Conservation (phyloP, 352 stramenopile species). For the Phytophthora sansomeana region DNA sequence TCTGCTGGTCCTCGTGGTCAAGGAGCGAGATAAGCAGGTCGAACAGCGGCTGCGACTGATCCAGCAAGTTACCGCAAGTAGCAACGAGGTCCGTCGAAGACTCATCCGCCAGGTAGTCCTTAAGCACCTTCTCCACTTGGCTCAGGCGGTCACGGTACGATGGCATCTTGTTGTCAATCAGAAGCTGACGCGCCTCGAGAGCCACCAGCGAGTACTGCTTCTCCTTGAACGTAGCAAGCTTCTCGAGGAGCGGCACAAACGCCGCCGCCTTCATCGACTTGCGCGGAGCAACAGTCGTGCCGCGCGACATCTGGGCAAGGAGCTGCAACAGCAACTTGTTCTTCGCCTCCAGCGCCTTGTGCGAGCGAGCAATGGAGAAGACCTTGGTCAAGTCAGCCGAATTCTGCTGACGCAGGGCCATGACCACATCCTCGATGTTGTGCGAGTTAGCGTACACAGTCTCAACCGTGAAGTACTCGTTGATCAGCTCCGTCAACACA, state of each 20-base stretch:
- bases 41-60: conserved; percentile 88
- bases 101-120: conserved; percentile 68
- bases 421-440: conserved; percentile 87
- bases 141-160: conserved; percentile 93
- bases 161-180: conserved; percentile 97
- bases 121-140: conserved; percentile 81
- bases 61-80: conserved; percentile 68
- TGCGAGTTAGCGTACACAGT: conserved; percentile 75
- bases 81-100: conserved; percentile 56
- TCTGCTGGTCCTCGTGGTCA: conserved; percentile 68
- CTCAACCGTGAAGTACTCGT: conserved; percentile 85
- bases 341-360: conserved; percentile 90
- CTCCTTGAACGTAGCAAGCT: conserved; percentile 89
- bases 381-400: conserved; percentile 85
- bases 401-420: conserved; percentile 92
- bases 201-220: conserved; percentile 94
- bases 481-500: conserved; percentile 78
- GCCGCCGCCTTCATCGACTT: conserved; percentile 66
- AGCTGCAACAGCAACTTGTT: conserved; percentile 86
- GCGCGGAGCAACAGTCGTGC: conserved; percentile 43
- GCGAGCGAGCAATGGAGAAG: conserved; percentile 92
- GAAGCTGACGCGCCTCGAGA: conserved; percentile 94
- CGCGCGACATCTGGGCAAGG: conserved; percentile 60
- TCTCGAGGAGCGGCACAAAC: conserved; percentile 87
- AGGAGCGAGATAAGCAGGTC: conserved; percentile 85